Base-by-base conservation (phyloP, 2,329 filamentous ascomycete genomes). In the Magnaporthiopsis incrustans region DNA sequence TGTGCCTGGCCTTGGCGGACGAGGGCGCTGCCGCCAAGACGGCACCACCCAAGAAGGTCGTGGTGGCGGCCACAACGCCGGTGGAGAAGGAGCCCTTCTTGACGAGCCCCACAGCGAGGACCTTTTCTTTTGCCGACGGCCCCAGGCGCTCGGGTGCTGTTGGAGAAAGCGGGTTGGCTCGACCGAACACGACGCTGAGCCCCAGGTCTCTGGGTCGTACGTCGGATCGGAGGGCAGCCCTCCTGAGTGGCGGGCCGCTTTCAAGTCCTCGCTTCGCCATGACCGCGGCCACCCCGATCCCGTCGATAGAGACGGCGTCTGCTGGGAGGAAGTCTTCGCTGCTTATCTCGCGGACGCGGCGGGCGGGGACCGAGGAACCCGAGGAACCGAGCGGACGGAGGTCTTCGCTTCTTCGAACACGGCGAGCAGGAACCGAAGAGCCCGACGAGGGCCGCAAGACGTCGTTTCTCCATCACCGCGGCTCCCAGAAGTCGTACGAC, bases 1-100 rank as follows among this genome's bases (percentile, higher is more conserved):
- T 99, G 8, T 97, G 92, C 72, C 84, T 99, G 64, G 90, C 92
- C 0, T 79, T 99, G 63, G 87, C 88, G 35, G 89, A 91, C 67
- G 84, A 86, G 57, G 73, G 73, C 4, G 71, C 73, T 2, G 76
- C 76, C 62, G 67, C 68, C 25, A 79, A 78, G 67, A 26, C 69
- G 72, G 35, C 66, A 67, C 33, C 75, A 75, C 62, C 65, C 66
- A 63, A 33, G 69, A 71, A 61, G 65, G 66, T 22, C 22, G 63
- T 62, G n/a, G 59, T 68, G 10, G 65, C 71, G 5, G 62, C 68
- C n/a, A 59, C 63, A 27, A 66, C 65, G 30, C 64, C 67, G 7
- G 65, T 69, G 10, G 68, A 74, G 57, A 68, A 68, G 27, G 66
- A 71, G 25, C 33, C 63, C 4, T 12, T 60, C 5, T 26, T 65